These are phyloP conservation scores for Raddia distichophylla DNA, from an alignment of 176 grass and related monocot genomes.

Conservation along the genomic window DNA sequence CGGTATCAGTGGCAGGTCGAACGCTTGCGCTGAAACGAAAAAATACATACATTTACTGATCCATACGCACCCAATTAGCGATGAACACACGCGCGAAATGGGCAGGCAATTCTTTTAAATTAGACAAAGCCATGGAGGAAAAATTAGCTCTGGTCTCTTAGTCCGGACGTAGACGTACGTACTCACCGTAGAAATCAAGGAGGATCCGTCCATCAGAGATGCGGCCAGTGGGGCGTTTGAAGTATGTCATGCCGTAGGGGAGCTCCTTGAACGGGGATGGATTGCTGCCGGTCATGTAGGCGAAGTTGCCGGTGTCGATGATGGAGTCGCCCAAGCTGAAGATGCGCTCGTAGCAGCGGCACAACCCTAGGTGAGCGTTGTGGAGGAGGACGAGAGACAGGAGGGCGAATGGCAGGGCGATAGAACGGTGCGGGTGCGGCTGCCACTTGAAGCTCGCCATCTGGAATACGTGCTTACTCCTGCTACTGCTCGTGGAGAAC, in stretches of 20 bases:
- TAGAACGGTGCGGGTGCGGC: not conserved
- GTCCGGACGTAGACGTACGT: not conserved
- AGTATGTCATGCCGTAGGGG: slow-evolving; percentile 73
- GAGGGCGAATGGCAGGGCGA: slow-evolving; percentile 2
- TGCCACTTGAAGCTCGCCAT: not conserved
- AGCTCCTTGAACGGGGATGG: not conserved
- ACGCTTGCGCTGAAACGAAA: slow-evolving; percentile 53
- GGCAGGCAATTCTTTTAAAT: not conserved
- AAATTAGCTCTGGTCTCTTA: no score
- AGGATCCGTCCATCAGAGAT: slow-evolving; percentile 57
- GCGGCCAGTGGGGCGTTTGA: slow-evolving; percentile 48
- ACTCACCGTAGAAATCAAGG: slow-evolving; percentile 60
- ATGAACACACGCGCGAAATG: not conserved
- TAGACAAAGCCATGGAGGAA: no score
- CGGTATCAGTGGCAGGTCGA: slow-evolving; percentile 44
- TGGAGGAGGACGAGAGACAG: not conserved
- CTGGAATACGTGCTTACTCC: not conserved
- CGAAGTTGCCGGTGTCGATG: slow-evolving; percentile 65
- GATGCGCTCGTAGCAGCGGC: slow-evolving; percentile 57
- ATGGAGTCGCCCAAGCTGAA: slow-evolving; percentile 79
- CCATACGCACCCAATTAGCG: not conserved
- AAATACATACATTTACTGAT: not conserved
- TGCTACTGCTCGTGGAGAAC: not conserved
- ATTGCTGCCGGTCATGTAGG: not conserved
- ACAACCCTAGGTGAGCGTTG: not conserved